Evolutionary conservation across 2,329 filamentous ascomycete species (phyloP), one percentile per base, ranked within the genome.

Genomic region (Cadophora malorum): DNA sequence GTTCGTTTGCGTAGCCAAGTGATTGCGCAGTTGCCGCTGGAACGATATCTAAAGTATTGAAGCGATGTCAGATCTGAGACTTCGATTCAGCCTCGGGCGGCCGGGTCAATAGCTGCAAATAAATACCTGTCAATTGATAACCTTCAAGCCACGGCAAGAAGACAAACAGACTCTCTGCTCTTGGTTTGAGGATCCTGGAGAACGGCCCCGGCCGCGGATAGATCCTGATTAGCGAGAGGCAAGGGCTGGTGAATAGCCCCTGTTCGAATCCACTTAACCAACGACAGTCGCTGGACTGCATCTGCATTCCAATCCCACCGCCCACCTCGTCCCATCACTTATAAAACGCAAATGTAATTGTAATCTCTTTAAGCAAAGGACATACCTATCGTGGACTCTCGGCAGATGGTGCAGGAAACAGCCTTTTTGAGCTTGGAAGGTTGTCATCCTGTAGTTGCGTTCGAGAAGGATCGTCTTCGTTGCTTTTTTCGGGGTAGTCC

Each of bases 141-240:
- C 33, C 35, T 16, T 19, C 19, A 49, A 41, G 41, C 41, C 28
- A 38, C 8, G 52, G 53, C 5, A 64, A 19, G 41, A 49, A 49
- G 31, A 38, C 49, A 63, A 63, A 55, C 31, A 41, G 61, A 63
- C 19, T 19, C 8, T 14, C 12, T 38, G 35, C 12, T 49, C 21
- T 38, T 16, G 19, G 31, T 59, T 25, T 25, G 56, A 25, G 31
- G 55, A 58, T 25, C 31, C 31, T 38, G 31, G 31, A 38, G 19
- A 58, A n/a, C 19, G 50, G 52, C 14, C n/a, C 28, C 33, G 41
- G 47, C 23, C 53, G 41, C 35, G 41, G 52, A 60, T 33, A 63
- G 61, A 63, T 45, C 31, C 31, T 69, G 65, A 67, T 67, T 63
- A 67, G 64, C 67, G 68, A 69, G 62, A 67, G 63, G 50, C 49